Conservation (phyloP, 2,329 filamentous ascomycete genomes). For the Nemania serpens region DNA sequence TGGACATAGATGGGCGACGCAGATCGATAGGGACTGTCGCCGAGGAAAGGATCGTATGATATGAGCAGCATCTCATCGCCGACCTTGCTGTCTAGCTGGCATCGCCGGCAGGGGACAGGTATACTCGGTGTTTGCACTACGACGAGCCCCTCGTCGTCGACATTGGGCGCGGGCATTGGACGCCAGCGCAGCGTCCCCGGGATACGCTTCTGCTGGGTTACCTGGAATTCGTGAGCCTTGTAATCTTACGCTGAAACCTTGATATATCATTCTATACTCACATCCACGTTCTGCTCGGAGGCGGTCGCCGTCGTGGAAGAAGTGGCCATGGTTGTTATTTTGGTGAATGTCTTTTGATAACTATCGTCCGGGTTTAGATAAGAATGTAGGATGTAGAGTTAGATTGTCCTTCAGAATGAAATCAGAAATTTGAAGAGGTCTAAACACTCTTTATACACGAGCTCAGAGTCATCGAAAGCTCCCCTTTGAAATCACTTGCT, state of each 20-base stretch:
- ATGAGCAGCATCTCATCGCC: constrained; percentile 25
- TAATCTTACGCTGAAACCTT: background rate
- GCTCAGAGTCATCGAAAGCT: background rate
- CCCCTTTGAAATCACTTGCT: background rate
- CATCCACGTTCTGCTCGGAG: constrained; percentile 2
- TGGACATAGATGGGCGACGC: constrained; percentile 26
- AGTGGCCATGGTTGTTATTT: background rate
- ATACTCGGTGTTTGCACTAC: background rate
- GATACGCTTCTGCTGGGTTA: background rate
- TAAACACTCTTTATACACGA: constrained; percentile 6
- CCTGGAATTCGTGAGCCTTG: background rate
- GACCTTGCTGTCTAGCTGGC: constrained; percentile 15
- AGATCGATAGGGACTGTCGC: constrained; percentile 22
- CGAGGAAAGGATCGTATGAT: constrained; percentile 26
- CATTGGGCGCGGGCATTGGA: constrained; percentile 15
- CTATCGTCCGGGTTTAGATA: background rate
- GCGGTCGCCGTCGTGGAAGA: background rate
- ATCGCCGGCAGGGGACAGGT: constrained; percentile 24
- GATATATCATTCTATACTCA: background rate
- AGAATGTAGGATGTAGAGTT: background rate
- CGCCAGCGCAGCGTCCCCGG: constrained; percentile 19
- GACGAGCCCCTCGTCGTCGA: background rate
- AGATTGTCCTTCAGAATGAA: background rate
- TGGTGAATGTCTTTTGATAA: background rate
- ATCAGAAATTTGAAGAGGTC: background rate